A percentile compares a stretch with the other conserved stretches of the same genome.
Conservation (phyloP, 352 stramenopile species). For the Achlya hypogyna region DNA sequence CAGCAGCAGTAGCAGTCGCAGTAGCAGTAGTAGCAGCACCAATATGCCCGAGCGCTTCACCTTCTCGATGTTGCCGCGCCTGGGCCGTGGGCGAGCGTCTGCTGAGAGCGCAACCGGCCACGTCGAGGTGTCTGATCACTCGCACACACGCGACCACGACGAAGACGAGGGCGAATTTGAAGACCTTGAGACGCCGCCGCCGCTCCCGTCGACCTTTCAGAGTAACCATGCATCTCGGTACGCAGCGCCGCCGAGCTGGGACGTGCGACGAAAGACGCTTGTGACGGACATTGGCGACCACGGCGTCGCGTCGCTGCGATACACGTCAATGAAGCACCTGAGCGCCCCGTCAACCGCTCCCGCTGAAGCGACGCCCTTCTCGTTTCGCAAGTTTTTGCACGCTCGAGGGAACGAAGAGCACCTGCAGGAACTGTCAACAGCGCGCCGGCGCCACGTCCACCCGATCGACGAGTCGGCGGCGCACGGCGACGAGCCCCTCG, state of each 20-base stretch:
- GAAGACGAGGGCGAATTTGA: slow-evolving; percentile 18
- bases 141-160: slow-evolving; percentile 4
- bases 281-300: slow-evolving; percentile 20
- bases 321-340: slow-evolving; percentile 11
- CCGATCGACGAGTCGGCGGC: slow-evolving; percentile 10
- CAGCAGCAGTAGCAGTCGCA: neutral
- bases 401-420: neutral
- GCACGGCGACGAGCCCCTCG: neutral
- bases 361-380: neutral
- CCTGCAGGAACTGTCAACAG: neutral
- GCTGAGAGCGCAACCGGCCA: neutral
- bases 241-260: neutral
- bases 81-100: neutral
- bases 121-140: neutral
- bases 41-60: neutral
- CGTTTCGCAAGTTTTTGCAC: slow-evolving; percentile 5
- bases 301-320: slow-evolving; percentile 5
- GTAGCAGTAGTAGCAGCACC: neutral
- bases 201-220: neutral
- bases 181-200: slow-evolving; percentile 9
- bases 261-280: slow-evolving; percentile 1
- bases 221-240: neutral
- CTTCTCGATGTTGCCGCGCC: neutral
- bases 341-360: neutral
- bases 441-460: slow-evolving; percentile 3